Evolutionary conservation across 257 asterid species (phyloP), one percentile per base, ranked within the genome.

Genomic region (Catharanthus roseus): DNA sequence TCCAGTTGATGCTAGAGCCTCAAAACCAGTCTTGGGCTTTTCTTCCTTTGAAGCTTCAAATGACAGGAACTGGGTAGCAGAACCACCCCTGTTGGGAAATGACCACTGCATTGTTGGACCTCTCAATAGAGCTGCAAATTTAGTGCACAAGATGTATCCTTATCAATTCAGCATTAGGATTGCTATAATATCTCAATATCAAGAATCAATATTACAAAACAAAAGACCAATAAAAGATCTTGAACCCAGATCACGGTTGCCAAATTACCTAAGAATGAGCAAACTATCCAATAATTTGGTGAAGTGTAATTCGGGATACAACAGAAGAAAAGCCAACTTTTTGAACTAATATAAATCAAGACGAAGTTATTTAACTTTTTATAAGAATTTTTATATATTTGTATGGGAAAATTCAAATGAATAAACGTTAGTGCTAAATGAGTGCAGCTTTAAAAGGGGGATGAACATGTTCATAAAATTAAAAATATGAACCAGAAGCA

Each of bases 1-100:
- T 71, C 92, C 96, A 73, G 89, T 54, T 18, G 96, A 86, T 23
- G 93, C 86, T 34, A 86, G 93, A 36, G 93, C 85, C 41, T 84
- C 86, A 44, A 83, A 88, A 42, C 93, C 92, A 62, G 83, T 72
- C 79, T 78, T 87, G 0, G 74, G 87, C 69, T 61, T 84, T 34
- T 82, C 85, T 29, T 77, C 86, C 63, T 77, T 77, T 70, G 78
- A 73, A 61, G 80, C 69, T 29, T 78, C 79, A 65, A 88, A 88
- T 44, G 95, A 86, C 34, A 81, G 63, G 67, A 78, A 80, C 73
- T 81, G 91, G 76, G 77, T 85, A 58, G 23, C 69, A 72, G 85
- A 75, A 62, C 67, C 72, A 63, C 71, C 24, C 64, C 78, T 81
- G 84, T 75, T 89, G 6, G 89, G 49, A 73, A 84, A 78, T 61